Percentiles rank a stretch among this genome's conserved stretches.
Evolutionary conservation across 2,329 filamentous ascomycete genomes (phyloP).

Genomic region (Fusarium clavum): DNA sequence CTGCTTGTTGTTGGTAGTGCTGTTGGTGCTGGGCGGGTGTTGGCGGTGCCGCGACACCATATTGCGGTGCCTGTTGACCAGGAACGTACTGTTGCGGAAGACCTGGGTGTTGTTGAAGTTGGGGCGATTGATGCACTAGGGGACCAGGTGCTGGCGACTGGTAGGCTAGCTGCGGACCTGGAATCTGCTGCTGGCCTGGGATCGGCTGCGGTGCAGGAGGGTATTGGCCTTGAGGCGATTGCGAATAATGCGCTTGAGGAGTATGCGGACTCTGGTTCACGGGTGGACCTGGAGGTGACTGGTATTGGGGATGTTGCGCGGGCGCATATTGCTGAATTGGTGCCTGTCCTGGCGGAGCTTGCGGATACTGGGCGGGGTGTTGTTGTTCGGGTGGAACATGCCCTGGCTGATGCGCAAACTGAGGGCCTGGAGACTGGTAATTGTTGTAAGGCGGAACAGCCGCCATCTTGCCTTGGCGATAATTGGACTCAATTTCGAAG

Average conservation of each 20-base stretch:
- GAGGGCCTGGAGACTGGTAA: slow-evolving; percentile 7
- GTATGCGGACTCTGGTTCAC: background rate
- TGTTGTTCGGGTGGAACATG: background rate
- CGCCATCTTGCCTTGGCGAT: slow-evolving; percentile 10
- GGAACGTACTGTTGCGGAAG: slow-evolving; percentile 11
- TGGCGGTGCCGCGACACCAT: slow-evolving; percentile 24
- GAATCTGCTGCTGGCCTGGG: background rate
- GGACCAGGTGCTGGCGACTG: background rate
- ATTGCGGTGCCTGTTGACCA: background rate
- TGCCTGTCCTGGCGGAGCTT: background rate
- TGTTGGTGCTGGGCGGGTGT: slow-evolving; percentile 15
- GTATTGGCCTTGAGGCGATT: background rate
- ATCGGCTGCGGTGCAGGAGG: background rate
- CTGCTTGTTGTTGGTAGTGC: slow-evolving; percentile 17
- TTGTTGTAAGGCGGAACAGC: slow-evolving; percentile 9
- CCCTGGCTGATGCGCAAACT: background rate
- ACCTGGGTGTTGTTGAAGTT: background rate
- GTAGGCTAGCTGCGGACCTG: background rate
- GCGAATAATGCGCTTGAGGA: background rate
- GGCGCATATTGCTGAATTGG: background rate
- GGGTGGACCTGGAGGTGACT: background rate
- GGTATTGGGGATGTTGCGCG: background rate
- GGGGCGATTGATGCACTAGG: background rate
- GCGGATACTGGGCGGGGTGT: background rate
- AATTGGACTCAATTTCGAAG: background rate